phyloP scores from a whole-genome alignment of 257 asterid species.

The Henckelia pumila region DNA sequence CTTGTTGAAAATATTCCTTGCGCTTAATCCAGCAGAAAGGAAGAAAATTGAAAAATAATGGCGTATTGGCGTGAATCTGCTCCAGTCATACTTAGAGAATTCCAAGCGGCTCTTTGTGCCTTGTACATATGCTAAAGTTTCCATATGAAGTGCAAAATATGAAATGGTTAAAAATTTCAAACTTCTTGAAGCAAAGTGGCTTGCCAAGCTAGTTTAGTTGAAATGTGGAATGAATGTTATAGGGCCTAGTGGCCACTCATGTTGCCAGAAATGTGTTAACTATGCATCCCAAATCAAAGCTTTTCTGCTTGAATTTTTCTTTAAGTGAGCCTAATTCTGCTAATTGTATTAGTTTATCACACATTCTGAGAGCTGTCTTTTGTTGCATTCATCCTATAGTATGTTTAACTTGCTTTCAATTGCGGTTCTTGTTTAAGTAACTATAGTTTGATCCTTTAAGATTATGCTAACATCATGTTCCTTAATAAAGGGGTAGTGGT shows the following conservation, averaged over 20 bases:
- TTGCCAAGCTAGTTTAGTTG: not conserved
- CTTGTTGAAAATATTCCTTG: not conserved
- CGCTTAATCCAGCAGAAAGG: not conserved
- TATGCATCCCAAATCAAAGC: not conserved
- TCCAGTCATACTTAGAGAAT: slow-evolving; percentile 7
- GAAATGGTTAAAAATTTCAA: slow-evolving; percentile 3
- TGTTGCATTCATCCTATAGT: not conserved
- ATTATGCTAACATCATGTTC: slow-evolving; percentile 5
- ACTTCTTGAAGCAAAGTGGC: not conserved
- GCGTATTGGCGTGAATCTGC: slow-evolving; percentile 15
- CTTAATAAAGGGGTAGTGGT: slow-evolving; percentile 59
- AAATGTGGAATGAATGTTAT: not conserved
- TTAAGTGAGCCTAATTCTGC: not conserved
- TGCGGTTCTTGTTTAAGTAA: not conserved
- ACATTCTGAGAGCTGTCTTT: not conserved
- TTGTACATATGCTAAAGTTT: not conserved
- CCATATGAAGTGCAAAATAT: not conserved
- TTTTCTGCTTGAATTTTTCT: not conserved
- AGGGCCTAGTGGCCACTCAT: not conserved
- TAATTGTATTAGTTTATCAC: not conserved
- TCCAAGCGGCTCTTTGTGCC: not conserved
- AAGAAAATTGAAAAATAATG: no score
- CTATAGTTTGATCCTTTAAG: not conserved
- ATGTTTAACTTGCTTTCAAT: not conserved
- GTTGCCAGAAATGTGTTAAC: not conserved